phyloP scores from a whole-genome alignment of 1,139 yeast species.

The Kodamaea sp. region DNA sequence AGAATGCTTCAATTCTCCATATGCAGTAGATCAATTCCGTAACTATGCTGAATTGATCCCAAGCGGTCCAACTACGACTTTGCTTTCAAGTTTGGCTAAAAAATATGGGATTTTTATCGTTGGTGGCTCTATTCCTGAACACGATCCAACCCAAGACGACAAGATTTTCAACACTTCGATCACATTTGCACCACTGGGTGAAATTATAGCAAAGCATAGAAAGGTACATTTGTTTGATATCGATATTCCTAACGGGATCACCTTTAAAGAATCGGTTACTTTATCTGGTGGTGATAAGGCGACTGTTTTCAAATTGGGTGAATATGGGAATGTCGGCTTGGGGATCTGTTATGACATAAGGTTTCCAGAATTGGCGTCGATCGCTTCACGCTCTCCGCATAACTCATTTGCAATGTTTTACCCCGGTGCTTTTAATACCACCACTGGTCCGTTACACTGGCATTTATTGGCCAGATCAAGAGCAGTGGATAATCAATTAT shows the following conservation, averaged over 20 bases:
- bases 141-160: slow-evolving; percentile 45
- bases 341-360: slow-evolving; percentile 93
- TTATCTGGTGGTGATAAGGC: slow-evolving; percentile 77
- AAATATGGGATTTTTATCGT: slow-evolving; percentile 58
- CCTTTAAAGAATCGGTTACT: slow-evolving; percentile 77
- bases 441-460: slow-evolving; percentile 97
- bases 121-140: slow-evolving; percentile 92
- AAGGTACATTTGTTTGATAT: slow-evolving; percentile 89
- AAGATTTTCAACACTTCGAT: slow-evolving; percentile 79
- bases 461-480: slow-evolving; percentile 78
- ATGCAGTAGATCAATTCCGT: slow-evolving; percentile 80
- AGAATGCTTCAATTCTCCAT: slow-evolving; percentile 95
- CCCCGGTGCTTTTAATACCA: slow-evolving; percentile 95
- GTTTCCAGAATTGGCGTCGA: slow-evolving; percentile 84
- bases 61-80: slow-evolving; percentile 60
- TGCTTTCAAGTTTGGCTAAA: slow-evolving; percentile 62
- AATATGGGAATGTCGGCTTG: slow-evolving; percentile 74
- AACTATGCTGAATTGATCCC: slow-evolving; percentile 80
- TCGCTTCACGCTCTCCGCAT: slow-evolving; percentile 65
- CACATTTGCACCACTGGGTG: slow-evolving; percentile 68
- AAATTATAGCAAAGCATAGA: slow-evolving; percentile 78
- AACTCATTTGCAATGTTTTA: slow-evolving; percentile 86
- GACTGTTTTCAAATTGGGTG: slow-evolving; percentile 67
- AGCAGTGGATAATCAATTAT: slow-evolving; percentile 86
- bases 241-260: slow-evolving; percentile 83